Evolutionary conservation across 306 rosid genomes (phyloP).

Genomic region (Cucurbita moschata): DNA sequence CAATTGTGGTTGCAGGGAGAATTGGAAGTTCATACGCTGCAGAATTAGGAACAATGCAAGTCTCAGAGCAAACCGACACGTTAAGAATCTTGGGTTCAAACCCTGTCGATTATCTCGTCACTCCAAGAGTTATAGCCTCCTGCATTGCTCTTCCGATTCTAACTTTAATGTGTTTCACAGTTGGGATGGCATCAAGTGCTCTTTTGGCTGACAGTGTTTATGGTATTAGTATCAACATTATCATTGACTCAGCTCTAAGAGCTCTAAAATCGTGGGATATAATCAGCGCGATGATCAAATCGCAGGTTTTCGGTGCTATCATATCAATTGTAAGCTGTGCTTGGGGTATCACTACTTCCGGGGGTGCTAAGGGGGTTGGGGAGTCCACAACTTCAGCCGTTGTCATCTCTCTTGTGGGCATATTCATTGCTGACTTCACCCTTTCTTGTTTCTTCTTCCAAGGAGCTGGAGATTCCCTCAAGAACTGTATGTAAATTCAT

Average conservation of each 20-base stretch:
- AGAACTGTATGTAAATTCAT: constrained; percentile 43
- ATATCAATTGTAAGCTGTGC: constrained; percentile 90
- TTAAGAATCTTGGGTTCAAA: constrained; percentile 82
- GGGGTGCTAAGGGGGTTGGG: constrained; percentile 96
- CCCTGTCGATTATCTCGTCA: constrained; percentile 86
- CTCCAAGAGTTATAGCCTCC: constrained; percentile 79
- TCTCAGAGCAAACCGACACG: constrained; percentile 88
- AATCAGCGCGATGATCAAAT: constrained; percentile 82
- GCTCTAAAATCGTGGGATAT: constrained; percentile 83
- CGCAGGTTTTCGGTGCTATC: constrained; percentile 80
- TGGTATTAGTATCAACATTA: constrained; percentile 82
- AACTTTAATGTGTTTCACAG: constrained; percentile 71
- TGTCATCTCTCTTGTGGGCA: constrained; percentile 88
- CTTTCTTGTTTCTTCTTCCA: constrained; percentile 80
- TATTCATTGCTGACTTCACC: constrained; percentile 78
- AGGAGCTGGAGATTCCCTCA: constrained; percentile 82
- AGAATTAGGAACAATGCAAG: constrained; percentile 98
- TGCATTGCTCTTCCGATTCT: constrained; percentile 68
- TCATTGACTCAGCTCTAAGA: constrained; percentile 76
- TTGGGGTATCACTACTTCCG: constrained; percentile 85
- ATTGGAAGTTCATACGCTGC: constrained; percentile 97
- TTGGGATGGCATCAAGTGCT: constrained; percentile 90
- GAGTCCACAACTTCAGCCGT: constrained; percentile 96
- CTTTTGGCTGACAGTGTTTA: constrained; percentile 70
- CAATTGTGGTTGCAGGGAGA: constrained; percentile 88